phyloP scores from a whole-genome alignment of 306 rosid genomes.

The Quercus wislizeni region DNA sequence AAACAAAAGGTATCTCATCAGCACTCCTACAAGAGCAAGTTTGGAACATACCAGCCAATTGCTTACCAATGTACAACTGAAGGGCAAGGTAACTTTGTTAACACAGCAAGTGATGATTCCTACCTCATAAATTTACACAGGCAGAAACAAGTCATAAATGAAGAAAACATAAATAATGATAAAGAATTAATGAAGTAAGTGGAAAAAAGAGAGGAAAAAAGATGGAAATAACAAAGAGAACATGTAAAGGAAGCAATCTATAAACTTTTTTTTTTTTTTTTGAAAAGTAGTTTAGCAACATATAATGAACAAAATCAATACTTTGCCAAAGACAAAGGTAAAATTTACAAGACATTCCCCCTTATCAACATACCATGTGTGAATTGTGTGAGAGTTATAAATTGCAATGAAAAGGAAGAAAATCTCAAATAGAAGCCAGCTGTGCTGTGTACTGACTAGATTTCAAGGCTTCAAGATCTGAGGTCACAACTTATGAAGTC shows the following conservation, averaged over 20 bases:
- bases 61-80: not conserved
- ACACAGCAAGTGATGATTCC: conserved; percentile 6
- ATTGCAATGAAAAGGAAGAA: not conserved
- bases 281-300: not conserved
- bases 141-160: not conserved
- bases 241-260: not conserved
- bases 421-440: not conserved
- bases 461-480: not conserved
- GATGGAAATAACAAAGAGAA: not conserved
- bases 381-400: not conserved
- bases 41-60: conserved; percentile 13
- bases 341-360: not conserved
- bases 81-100: not conserved
- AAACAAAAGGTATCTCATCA: not conserved
- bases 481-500: not conserved
- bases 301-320: not conserved
- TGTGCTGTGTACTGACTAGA: not conserved
- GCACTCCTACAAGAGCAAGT: not conserved
- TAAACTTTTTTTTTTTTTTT: not conserved
- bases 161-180: not conserved
- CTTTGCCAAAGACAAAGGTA: not conserved
- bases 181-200: not conserved
- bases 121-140: not conserved
- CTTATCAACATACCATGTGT: not conserved
- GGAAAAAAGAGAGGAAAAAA: not conserved